These are phyloP conservation scores for Fagus sylvatica DNA, from an alignment of 306 rosid genomes.

Conservation along the genomic window DNA sequence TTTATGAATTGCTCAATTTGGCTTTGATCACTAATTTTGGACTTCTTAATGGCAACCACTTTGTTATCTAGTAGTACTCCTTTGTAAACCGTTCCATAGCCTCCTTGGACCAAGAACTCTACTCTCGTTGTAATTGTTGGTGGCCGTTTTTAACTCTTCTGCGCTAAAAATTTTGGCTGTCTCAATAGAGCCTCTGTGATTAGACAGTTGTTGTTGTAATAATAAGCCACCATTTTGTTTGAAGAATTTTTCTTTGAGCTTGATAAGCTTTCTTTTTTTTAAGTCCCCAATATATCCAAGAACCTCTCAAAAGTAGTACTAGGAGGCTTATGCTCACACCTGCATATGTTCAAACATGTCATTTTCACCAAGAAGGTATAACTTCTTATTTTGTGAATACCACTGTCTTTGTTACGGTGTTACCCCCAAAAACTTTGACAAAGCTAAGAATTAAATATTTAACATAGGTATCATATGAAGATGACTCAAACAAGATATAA, in stretches of 20 bases:
- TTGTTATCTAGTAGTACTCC: slow-evolving; percentile 25
- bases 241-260: slow-evolving; percentile 30
- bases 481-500: too few species aligned
- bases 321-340: slow-evolving; percentile 21
- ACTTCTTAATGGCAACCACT: slow-evolving; percentile 47
- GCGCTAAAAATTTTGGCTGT: slow-evolving; percentile 22
- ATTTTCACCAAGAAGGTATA: too few species aligned
- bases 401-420: background rate
- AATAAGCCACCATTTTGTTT: slow-evolving; percentile 43
- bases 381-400: too few species aligned
- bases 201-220: slow-evolving; percentile 32
- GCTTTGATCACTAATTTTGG: slow-evolving; percentile 32
- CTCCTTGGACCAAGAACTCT: slow-evolving; percentile 46
- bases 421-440: too few species aligned
- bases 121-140: slow-evolving; percentile 31
- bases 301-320: background rate
- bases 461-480: too few species aligned
- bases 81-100: slow-evolving; percentile 43
- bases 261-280: slow-evolving; percentile 36
- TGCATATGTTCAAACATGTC: slow-evolving; percentile 7
- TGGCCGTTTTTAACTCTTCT: slow-evolving; percentile 41
- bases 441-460: too few species aligned
- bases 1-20: slow-evolving; percentile 49
- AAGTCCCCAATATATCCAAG: slow-evolving; percentile 30
- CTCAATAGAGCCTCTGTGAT: slow-evolving; percentile 7